Conservation (phyloP, 2,329 filamentous ascomycete genomes). For the Proliferodiscus dingleyae region DNA sequence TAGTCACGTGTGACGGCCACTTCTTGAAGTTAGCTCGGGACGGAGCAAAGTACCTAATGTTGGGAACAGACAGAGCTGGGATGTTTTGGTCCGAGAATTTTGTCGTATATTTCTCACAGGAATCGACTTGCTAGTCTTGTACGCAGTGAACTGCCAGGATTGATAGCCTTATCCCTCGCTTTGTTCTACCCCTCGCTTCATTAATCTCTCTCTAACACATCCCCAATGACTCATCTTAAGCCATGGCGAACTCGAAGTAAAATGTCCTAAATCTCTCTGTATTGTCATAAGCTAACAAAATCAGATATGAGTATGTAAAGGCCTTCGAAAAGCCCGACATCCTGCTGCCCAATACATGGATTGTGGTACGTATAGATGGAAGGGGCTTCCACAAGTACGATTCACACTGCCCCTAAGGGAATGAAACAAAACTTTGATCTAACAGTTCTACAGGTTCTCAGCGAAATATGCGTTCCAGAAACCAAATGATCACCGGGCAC, state of each 20-base stretch:
- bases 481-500: constrained; percentile 81
- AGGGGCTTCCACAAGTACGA: constrained; percentile 87
- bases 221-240: not conserved
- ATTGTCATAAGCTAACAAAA: not conserved
- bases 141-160: no score
- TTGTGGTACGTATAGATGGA: constrained; percentile 90
- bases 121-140: no score
- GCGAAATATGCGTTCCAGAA: constrained; percentile 81
- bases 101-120: no score
- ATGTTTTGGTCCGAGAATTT: no score
- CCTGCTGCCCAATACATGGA: constrained; percentile 88
- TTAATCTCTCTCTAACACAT: not conserved
- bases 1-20: no score
- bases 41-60: no score
- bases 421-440: no score
- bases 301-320: constrained; percentile 90
- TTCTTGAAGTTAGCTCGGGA: no score
- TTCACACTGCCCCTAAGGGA: no score
- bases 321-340: constrained; percentile 77
- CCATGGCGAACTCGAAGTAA: constrained; percentile 31
- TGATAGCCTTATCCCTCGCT: no score
- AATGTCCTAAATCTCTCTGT: not conserved
- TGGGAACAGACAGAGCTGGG: no score
- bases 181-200: not conserved
- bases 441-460: constrained; percentile 79